A percentile compares a stretch with the other conserved stretches of the same genome.
Evolutionary conservation across 1,284 basidiomycete genomes (phyloP).

Genomic region (Earliella scabrosa): DNA sequence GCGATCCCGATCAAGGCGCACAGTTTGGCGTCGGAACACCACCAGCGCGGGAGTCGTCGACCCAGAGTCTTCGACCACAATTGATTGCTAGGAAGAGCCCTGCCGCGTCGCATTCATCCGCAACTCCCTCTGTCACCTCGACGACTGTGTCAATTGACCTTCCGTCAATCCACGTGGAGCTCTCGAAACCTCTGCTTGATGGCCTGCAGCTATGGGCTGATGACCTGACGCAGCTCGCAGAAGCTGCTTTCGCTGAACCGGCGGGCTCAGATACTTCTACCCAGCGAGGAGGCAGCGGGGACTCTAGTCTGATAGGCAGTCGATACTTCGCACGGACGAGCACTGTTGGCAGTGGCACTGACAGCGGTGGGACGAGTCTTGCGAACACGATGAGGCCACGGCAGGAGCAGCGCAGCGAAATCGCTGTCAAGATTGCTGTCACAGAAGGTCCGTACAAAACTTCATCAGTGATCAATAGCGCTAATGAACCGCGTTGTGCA

Average conservation of each 20-base stretch:
- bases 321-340: slow-evolving; percentile 74
- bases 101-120: slow-evolving; percentile 1
- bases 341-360: slow-evolving; percentile 44
- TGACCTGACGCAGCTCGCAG: slow-evolving; percentile 75
- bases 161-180: slow-evolving; percentile 65
- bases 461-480: not conserved
- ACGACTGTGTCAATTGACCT: slow-evolving; percentile 58
- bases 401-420: slow-evolving; percentile 41
- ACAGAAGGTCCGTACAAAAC: slow-evolving; percentile 42
- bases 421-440: slow-evolving; percentile 55
- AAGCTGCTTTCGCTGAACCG: slow-evolving; percentile 35
- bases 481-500: slow-evolving; percentile 26
- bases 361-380: slow-evolving; percentile 35
- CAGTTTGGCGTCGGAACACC: slow-evolving; percentile 21
- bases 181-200: slow-evolving; percentile 72
- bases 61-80: slow-evolving; percentile 8
- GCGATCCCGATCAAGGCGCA: not conserved
- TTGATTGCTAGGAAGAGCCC: slow-evolving; percentile 14
- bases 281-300: slow-evolving; percentile 47
- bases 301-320: slow-evolving; percentile 82
- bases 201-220: slow-evolving; percentile 87
- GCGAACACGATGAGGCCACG: slow-evolving; percentile 30
- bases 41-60: slow-evolving; percentile 3
- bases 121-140: slow-evolving; percentile 29
- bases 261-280: slow-evolving; percentile 29